A percentile compares a stretch with the other conserved stretches of the same genome.
phyloP scores from a whole-genome alignment of 352 stramenopile species.

The Salisapilia sapeloensis region DNA sequence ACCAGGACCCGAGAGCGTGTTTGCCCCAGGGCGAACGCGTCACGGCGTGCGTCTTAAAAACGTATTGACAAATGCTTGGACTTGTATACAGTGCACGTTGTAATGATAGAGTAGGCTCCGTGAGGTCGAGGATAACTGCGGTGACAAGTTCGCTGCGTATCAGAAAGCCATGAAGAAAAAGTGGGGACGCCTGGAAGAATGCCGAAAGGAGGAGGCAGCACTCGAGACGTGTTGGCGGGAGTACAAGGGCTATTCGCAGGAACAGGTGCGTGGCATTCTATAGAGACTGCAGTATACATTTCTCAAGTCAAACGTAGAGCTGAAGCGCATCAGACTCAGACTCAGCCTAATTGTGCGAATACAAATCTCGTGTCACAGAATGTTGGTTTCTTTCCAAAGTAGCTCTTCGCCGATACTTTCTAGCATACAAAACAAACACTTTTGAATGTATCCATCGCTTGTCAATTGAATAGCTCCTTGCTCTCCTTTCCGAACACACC shows the following conservation, averaged over 20 bases:
- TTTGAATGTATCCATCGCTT: too few species aligned
- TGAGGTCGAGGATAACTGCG: conserved; percentile 66
- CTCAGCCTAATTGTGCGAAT: too few species aligned
- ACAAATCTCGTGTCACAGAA: background rate
- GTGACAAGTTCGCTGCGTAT: conserved; percentile 75
- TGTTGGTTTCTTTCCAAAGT: background rate
- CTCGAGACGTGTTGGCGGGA: conserved; percentile 76
- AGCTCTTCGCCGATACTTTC: background rate
- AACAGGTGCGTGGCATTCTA: too few species aligned
- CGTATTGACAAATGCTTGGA: conserved; percentile 17
- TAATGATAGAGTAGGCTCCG: conserved; percentile 22
- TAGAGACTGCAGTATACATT: too few species aligned
- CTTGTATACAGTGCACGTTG: background rate
- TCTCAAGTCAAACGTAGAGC: background rate
- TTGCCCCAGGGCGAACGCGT: conserved; percentile 78
- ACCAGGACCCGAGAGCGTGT: conserved; percentile 66
- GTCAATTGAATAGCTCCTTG: too few species aligned
- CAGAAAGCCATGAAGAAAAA: conserved; percentile 81
- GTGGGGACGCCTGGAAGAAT: conserved; percentile 74
- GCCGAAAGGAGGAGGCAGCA: conserved; percentile 71
- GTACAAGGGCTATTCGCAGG: conserved; percentile 56
- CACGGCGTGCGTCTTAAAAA: conserved; percentile 72
- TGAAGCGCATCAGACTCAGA: background rate
- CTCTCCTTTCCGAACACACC: conserved; percentile 73
- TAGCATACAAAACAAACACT: too few species aligned